Evolutionary conservation across 768 basidiomycete genomes (phyloP), one percentile per base, ranked within the genome.

Genomic region (Macrolepiota dolichaula): DNA sequence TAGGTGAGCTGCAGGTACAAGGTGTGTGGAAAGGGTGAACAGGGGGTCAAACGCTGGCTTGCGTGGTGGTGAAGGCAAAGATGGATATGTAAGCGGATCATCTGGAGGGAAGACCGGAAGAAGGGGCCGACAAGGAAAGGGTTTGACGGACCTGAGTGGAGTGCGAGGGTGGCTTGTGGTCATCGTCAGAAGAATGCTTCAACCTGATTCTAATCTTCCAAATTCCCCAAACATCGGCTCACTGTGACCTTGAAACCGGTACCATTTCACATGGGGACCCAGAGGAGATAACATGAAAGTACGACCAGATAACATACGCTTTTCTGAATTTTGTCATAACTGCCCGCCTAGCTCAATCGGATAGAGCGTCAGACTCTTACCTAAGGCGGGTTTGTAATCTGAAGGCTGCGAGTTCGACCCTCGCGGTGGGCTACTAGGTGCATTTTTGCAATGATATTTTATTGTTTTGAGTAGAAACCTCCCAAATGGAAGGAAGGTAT

Each of bases 361-460:
- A 77, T 79, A 81, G 80, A 81, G 80, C 80, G 79, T 81, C 79
- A 79, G 80, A 81, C 79, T 81, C 68, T 72, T 72, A 70, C n/a
- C n/a, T 29, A 11, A 27, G 42, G 42, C 37, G 25, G 51, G 51
- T 11, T 2, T 37, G 12, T 49, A 54, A 87, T 88, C 86, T 88
- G 84, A 88, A 88, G 86, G 86, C 84, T 88, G 86, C 86, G 86
- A 85, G 86, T 88, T 88, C 86, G 86, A 88, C 80, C 86, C 86
- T 85, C 86, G 86, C 86, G 86, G 85, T 86, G 86, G 86, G 85
- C 86, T 87, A 84, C 2, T 64, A 29, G 12, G n/a, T n/a, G n/a
- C n/a, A n/a, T n/a, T n/a, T n/a, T n/a, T n/a, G n/a, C n/a, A n/a
- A n/a, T n/a, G n/a, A n/a, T n/a, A n/a, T n/a, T n/a, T n/a, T n/a